phyloP scores from a whole-genome alignment of 768 basidiomycete species.

The Pilatotrama ljubarskyi region DNA sequence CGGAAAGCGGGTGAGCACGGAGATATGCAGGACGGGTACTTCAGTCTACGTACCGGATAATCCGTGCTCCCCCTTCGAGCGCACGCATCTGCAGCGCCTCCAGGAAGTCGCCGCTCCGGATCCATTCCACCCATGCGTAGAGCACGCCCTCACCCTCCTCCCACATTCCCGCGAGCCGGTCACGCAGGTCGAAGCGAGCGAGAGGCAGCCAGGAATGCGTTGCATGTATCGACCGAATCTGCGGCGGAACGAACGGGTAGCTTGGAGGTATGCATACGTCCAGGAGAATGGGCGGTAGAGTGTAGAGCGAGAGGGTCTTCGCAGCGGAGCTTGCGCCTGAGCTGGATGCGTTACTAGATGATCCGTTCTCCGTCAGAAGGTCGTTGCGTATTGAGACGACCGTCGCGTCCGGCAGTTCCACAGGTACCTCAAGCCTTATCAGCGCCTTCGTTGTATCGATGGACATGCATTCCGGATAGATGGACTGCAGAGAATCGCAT shows the following conservation, averaged over 20 bases:
- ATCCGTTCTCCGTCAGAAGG: slow-evolving; percentile 10
- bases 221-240: slow-evolving; percentile 53
- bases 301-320: slow-evolving; percentile 40
- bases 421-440: slow-evolving; percentile 62
- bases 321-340: neutral
- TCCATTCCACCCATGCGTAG: slow-evolving; percentile 71
- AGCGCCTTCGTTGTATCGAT: slow-evolving; percentile 37
- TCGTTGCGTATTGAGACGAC: slow-evolving; percentile 40
- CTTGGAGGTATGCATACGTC: slow-evolving; percentile 57
- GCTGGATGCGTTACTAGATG: neutral
- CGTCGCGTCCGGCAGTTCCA: slow-evolving; percentile 54
- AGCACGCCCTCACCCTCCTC: slow-evolving; percentile 58
- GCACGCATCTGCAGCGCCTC: slow-evolving; percentile 41
- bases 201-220: slow-evolving; percentile 61
- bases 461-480: slow-evolving; percentile 71
- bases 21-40: neutral
- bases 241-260: slow-evolving; percentile 47
- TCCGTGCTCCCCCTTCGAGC: slow-evolving; percentile 29
- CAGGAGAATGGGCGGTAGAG: slow-evolving; percentile 65
- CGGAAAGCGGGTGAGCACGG: neutral
- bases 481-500: slow-evolving; percentile 49
- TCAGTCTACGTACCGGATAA: slow-evolving; percentile 42
- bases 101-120: slow-evolving; percentile 68
- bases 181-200: slow-evolving; percentile 33
- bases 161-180: slow-evolving; percentile 57